These are phyloP conservation scores for Musa schizocarpa DNA, from an alignment of 176 grass and related monocot species.

Conservation along the genomic window DNA sequence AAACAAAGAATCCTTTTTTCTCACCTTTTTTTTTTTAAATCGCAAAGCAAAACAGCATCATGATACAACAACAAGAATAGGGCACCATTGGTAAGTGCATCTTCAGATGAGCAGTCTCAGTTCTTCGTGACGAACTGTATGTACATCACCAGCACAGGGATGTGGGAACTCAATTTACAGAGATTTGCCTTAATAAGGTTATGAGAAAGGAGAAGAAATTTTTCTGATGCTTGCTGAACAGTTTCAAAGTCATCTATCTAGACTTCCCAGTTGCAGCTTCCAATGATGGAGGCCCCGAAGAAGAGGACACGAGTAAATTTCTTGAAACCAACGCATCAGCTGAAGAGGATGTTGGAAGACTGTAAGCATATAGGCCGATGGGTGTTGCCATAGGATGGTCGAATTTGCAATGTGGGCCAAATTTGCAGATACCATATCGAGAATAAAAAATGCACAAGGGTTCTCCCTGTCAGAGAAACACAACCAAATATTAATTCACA, in stretches of 20 bases:
- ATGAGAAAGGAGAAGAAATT: conserved; percentile 28
- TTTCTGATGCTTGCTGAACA: conserved; percentile 36
- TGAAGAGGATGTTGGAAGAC: conserved; percentile 38
- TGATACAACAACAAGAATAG: conserved; percentile 12
- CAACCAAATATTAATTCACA: background rate
- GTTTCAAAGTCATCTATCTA: conserved; percentile 3
- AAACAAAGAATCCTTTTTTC: background rate
- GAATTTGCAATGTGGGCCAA: conserved; percentile 93
- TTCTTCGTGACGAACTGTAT: conserved; percentile 22
- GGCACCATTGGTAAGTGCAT: background rate
- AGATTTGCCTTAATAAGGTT: conserved; percentile 38
- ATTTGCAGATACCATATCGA: conserved; percentile 98
- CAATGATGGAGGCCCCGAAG: conserved; percentile 27
- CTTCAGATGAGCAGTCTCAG: background rate
- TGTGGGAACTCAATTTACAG: conserved; percentile 66
- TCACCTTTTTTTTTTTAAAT: background rate
- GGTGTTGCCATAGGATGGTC: conserved; percentile 85
- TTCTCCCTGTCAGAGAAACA: conserved; percentile 58
- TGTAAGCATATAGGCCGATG: conserved; percentile 64
- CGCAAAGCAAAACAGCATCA: conserved; percentile 6
- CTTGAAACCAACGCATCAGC: conserved; percentile 36
- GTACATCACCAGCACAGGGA: conserved; percentile 53
- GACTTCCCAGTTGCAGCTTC: conserved; percentile 15
- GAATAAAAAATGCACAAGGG: conserved; percentile 87
- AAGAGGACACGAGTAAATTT: conserved; percentile 47